Conservation (phyloP, 1,139 yeast species). For the Blastobotrys persicus region DNA sequence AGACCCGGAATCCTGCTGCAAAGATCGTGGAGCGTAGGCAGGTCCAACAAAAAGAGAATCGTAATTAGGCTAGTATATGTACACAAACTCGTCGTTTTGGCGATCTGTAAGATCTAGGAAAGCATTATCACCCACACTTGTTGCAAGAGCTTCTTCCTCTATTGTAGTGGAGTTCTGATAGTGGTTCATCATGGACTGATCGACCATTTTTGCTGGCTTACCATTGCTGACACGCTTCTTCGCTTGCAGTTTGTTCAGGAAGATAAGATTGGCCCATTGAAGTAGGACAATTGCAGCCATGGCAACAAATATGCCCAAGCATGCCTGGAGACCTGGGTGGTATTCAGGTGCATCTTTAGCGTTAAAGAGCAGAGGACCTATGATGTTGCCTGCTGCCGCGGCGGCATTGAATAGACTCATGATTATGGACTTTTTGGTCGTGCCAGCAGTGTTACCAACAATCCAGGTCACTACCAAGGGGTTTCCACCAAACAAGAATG, state of each 20-base stretch:
- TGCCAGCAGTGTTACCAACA: conserved; percentile 58
- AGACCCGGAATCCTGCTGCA: no score
- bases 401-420: conserved; percentile 48
- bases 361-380: conserved; percentile 58
- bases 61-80: not conserved
- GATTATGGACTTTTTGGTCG: conserved; percentile 54
- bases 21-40: no score
- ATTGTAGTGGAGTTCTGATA: not conserved
- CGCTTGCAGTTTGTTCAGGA: not conserved
- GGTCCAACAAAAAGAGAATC: not conserved
- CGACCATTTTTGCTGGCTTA: not conserved
- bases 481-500: conserved; percentile 43
- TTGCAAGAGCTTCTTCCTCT: not conserved
- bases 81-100: not conserved
- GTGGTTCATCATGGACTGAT: not conserved
- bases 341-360: conserved; percentile 52
- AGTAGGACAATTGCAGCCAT: not conserved
- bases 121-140: not conserved
- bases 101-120: not conserved
- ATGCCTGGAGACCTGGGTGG: conserved; percentile 41
- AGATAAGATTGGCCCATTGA: not conserved
- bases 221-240: not conserved
- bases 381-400: conserved; percentile 58
- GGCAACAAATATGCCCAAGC: conserved; percentile 11
- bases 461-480: conserved; percentile 50